Conservation (phyloP, 768 basidiomycete species). For the Kwoniella dejecticola region DNA sequence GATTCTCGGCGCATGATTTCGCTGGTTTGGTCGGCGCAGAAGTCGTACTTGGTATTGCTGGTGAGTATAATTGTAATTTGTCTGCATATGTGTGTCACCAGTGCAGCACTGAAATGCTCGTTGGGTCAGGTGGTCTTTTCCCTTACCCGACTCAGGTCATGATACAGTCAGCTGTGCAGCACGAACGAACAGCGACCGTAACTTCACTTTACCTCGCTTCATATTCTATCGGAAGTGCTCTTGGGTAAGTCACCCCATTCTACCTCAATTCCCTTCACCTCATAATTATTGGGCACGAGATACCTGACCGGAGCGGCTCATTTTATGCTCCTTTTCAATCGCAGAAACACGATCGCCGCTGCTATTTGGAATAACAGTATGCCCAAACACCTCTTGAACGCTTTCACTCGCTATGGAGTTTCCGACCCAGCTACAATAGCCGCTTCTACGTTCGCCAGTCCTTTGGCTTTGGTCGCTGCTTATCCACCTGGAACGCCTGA, state of each 20-base stretch:
- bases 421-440: conserved; percentile 41
- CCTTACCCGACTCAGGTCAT: conserved; percentile 45
- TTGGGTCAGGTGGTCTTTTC: conserved; percentile 30
- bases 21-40: conserved; percentile 43
- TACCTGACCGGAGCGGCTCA: neutral
- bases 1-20: conserved; percentile 17
- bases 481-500: conserved; percentile 37
- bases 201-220: conserved; percentile 38
- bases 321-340: no score
- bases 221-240: conserved; percentile 37
- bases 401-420: conserved; percentile 15
- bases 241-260: conserved; percentile 15
- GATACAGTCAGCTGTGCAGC: conserved; percentile 37
- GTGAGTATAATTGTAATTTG: conserved; percentile 1
- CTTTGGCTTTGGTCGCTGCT: conserved; percentile 32
- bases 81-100: no score
- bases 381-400: conserved; percentile 22
- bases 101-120: no score
- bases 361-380: conserved; percentile 44
- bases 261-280: no score
- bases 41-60: conserved; percentile 27
- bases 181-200: conserved; percentile 30
- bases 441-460: conserved; percentile 37
- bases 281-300: no score
- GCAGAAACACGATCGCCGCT: conserved; percentile 34